Conservation (phyloP, 83 land plant genomes). For the Picea mariana region DNA sequence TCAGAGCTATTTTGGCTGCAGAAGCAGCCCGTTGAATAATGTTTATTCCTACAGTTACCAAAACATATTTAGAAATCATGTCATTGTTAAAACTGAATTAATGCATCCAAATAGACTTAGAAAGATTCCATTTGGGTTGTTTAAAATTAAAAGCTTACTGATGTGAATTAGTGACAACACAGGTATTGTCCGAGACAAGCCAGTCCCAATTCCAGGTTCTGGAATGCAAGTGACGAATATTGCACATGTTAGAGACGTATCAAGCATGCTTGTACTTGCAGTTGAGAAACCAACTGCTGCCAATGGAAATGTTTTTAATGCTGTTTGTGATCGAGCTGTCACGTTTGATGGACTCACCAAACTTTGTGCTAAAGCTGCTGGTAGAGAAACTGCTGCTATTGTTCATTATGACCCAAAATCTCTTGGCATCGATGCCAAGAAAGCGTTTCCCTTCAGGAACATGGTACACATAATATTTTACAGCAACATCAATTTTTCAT, state of each 20-base stretch:
- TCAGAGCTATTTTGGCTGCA: no score
- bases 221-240: constrained; percentile 98
- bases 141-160: no score
- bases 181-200: constrained; percentile 94
- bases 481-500: neutral
- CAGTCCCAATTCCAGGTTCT: constrained; percentile 90
- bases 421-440: constrained; percentile 85
- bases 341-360: constrained; percentile 90
- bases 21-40: no score
- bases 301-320: constrained; percentile 82
- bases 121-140: no score
- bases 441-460: constrained; percentile 97
- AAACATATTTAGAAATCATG: no score
- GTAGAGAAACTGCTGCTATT: constrained; percentile 56
- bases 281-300: constrained; percentile 79
- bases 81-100: no score
- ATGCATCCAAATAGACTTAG: no score
- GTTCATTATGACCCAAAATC: constrained; percentile 95
- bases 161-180: no score
- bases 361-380: constrained; percentile 92
- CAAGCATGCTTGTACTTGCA: constrained; percentile 91
- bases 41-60: no score
- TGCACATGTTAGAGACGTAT: constrained; percentile 90
- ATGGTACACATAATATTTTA: constrained; percentile 49
- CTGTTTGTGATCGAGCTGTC: constrained; percentile 90